These are phyloP conservation scores for Pontederia crassipes DNA, from an alignment of 176 grass and related monocot species.

Conservation along the genomic window DNA sequence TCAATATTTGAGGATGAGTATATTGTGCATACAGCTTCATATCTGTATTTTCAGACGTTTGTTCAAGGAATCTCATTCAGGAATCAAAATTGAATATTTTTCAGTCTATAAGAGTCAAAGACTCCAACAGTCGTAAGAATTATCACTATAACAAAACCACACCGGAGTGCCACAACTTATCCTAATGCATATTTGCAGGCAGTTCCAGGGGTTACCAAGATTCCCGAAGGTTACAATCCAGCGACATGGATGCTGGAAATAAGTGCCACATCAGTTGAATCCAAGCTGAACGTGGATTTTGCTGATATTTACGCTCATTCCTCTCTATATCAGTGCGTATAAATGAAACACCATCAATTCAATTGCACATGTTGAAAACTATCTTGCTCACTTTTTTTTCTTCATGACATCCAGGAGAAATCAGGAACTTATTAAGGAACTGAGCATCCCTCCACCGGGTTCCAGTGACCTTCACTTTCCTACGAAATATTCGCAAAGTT, in stretches of 20 bases:
- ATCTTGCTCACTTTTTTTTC: background rate
- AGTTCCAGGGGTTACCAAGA: constrained; percentile 64
- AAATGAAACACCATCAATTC: background rate
- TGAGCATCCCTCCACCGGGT: constrained; percentile 40
- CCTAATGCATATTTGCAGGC: constrained; percentile 27
- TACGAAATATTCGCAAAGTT: constrained; percentile 67
- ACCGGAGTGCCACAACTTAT: background rate
- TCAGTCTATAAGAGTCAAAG: background rate
- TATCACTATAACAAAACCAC: background rate
- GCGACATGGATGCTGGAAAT: constrained; percentile 93
- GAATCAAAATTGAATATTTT: no score
- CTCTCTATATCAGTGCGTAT: constrained; percentile 46
- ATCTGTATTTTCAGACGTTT: no score
- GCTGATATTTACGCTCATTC: constrained; percentile 74
- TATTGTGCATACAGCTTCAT: no score
- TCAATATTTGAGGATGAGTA: no score
- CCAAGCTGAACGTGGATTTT: constrained; percentile 53
- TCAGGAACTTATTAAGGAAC: constrained; percentile 62
- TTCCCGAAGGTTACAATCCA: constrained; percentile 70
- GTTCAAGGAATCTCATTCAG: no score
- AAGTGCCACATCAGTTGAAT: constrained; percentile 44
- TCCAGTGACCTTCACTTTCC: constrained; percentile 66
- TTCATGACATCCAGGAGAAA: constrained; percentile 21
- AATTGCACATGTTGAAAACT: background rate
- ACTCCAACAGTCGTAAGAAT: background rate